Conservation (phyloP, 768 basidiomycete species). For the Daedaleopsis sinensis region DNA sequence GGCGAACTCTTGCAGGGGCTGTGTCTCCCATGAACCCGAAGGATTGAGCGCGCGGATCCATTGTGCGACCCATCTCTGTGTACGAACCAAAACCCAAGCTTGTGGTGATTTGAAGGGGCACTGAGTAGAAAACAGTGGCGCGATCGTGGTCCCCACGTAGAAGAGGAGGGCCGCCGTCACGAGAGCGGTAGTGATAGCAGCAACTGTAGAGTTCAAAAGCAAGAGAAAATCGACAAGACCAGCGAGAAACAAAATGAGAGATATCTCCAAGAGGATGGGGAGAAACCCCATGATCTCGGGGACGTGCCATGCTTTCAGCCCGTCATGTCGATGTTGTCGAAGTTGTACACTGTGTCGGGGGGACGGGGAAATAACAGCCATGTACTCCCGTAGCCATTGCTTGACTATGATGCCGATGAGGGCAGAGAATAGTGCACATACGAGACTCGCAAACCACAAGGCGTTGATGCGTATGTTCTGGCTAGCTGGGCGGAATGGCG, state of each 20-base stretch:
- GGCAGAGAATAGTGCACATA: slow-evolving; percentile 18
- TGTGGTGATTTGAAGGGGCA: slow-evolving; percentile 16
- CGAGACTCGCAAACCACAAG: slow-evolving; percentile 22
- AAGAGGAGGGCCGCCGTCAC: slow-evolving; percentile 9
- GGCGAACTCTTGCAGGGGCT: not conserved
- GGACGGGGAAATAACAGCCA: slow-evolving; percentile 1
- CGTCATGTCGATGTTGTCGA: slow-evolving; percentile 24
- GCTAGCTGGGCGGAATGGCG: not conserved
- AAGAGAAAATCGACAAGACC: slow-evolving; percentile 27
- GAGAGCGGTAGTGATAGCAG: slow-evolving; percentile 10
- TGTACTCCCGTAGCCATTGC: slow-evolving; percentile 20
- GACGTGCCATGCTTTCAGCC: slow-evolving; percentile 25
- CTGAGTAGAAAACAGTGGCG: slow-evolving; percentile 6
- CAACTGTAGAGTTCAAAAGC: slow-evolving; percentile 15
- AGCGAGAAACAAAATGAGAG: slow-evolving; percentile 22
- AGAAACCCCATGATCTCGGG: slow-evolving; percentile 24
- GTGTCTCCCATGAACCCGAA: too few relatives aligned
- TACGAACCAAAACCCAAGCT: slow-evolving; percentile 4
- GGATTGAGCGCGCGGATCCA: not conserved
- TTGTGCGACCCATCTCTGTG: not conserved
- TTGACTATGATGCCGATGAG: slow-evolving; percentile 23
- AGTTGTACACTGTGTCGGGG: slow-evolving; percentile 19
- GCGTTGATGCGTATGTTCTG: slow-evolving; percentile 16
- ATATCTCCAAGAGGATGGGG: slow-evolving; percentile 18
- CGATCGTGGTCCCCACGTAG: slow-evolving; percentile 12